Percentiles rank a stretch among this genome's conserved stretches.
Conservation (phyloP, 2,329 filamentous ascomycete species). For the Microsporum canis region DNA sequence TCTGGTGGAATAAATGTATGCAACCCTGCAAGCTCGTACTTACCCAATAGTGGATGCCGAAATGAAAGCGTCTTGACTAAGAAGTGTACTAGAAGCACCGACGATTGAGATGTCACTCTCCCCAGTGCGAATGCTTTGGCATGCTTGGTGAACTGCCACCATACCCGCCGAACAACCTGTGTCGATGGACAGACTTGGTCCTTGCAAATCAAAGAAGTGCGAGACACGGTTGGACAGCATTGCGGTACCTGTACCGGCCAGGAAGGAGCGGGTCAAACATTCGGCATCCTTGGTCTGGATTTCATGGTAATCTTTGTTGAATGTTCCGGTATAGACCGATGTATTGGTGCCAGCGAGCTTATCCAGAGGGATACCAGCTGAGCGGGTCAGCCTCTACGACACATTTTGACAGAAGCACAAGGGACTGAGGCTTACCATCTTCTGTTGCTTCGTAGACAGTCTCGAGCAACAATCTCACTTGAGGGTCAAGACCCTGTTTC, state of each 20-base stretch:
- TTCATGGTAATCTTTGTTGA: too few relatives aligned
- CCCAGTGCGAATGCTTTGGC: slow-evolving; percentile 5
- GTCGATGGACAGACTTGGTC: slow-evolving; percentile 6
- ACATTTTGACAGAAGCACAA: too few relatives aligned
- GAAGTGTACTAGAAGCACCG: neutral
- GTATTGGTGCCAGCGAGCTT: neutral
- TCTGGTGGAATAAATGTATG: too few relatives aligned
- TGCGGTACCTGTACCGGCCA: too few relatives aligned
- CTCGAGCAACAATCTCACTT: slow-evolving; percentile 63
- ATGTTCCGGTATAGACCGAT: slow-evolving; percentile 23
- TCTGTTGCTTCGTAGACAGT: slow-evolving; percentile 74
- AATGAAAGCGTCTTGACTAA: slow-evolving; percentile 20
- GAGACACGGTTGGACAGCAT: slow-evolving; percentile 12
- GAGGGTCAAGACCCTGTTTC: slow-evolving; percentile 55
- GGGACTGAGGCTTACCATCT: too few relatives aligned
- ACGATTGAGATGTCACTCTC: slow-evolving; percentile 11
- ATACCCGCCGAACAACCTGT: slow-evolving; percentile 9
- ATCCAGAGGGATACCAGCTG: slow-evolving; percentile 32
- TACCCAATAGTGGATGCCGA: slow-evolving; percentile 19
- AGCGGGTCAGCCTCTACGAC: too few relatives aligned
- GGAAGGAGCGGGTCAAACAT: too few relatives aligned
- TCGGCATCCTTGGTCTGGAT: too few relatives aligned
- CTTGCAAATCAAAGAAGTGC: slow-evolving; percentile 11
- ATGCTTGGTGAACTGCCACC: slow-evolving; percentile 4
- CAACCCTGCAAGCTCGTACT: too few relatives aligned